Evolutionary conservation across 2,329 filamentous ascomycete species (phyloP).

Genomic region (Zymoseptoria pseudotritici): DNA sequence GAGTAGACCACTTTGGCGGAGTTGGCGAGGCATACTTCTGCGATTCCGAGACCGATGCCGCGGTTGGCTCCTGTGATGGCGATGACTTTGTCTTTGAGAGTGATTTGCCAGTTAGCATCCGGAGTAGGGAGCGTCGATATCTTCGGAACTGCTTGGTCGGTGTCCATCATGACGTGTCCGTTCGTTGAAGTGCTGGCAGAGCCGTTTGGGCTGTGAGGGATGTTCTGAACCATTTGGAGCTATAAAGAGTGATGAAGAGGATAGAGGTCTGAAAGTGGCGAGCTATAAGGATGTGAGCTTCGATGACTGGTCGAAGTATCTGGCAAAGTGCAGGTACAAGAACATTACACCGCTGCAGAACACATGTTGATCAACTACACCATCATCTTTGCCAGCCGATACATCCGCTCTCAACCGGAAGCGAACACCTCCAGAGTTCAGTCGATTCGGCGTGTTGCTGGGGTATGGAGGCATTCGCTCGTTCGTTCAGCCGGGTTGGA

Average conservation of each 20-base stretch:
- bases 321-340: neutral
- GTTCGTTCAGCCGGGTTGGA: neutral
- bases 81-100: constrained; percentile 37
- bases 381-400: neutral
- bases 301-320: neutral
- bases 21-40: constrained; percentile 28
- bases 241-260: neutral
- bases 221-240: neutral
- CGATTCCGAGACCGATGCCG: constrained; percentile 26
- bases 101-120: constrained; percentile 41
- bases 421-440: neutral
- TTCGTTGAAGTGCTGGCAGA: neutral
- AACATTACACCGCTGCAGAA: neutral
- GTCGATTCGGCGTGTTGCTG: neutral
- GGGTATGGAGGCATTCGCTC: neutral
- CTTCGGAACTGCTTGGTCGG: neutral
- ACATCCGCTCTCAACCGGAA: neutral
- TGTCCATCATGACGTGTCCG: neutral
- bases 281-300: neutral
- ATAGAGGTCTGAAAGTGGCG: neutral
- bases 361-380: neutral
- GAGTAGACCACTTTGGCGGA: constrained; percentile 24
- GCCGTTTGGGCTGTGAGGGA: neutral
- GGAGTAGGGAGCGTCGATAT: constrained; percentile 36
- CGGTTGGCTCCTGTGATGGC: constrained; percentile 32